Evolutionary conservation across 164 flowering plant genomes (phyloP), one percentile per base, ranked within the genome.

Genomic region (Stephania yunnanensis): DNA sequence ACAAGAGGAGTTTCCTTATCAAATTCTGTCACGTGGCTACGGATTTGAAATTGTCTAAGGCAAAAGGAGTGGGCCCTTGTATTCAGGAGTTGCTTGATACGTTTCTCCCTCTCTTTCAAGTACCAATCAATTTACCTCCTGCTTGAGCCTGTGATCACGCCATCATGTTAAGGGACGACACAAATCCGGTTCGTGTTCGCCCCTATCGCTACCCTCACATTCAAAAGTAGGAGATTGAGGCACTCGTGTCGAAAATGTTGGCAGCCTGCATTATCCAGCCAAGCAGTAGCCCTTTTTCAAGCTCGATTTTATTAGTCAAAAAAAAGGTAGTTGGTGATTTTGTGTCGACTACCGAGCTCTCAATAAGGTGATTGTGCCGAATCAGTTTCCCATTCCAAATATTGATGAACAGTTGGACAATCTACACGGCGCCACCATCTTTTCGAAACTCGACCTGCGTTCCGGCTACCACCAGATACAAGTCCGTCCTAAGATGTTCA

Each of bases 381-480:
- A 71, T 50, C 4, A 3, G 42, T 71, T 10, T 22, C 61, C 73
- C 7, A 48, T 71, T 36, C 42, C 42, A 36, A 36, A 36, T 36
- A 36, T 36, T 36, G 1, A 36, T 36, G 42, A 36, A 36, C 42
- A 0, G 2, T 36, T 36, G 9, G 72, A 70, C 7, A 25, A 70
- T 2, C 46, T 70, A n/a, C 50, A 70, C n/a, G 22, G 72, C 1
- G 72, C 52, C 0, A 70, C 4, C 3, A 1, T 45, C 20, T 70
- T 45, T 15, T 46, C 58, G 20, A 70, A 70, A 30, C 8, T 70
- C 11, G 72, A 46, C 45, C 10, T 70, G 46, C 72, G 58, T 1
- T 46, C 72, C 58, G 15, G 58, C 10, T 42, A 70, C 13, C 72
- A 70, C 46, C 52, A 70, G 5, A 70, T 70, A 46, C 72, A 31